Conservation (phyloP, 2,329 filamentous ascomycete species). For the Fusarium sp. region DNA sequence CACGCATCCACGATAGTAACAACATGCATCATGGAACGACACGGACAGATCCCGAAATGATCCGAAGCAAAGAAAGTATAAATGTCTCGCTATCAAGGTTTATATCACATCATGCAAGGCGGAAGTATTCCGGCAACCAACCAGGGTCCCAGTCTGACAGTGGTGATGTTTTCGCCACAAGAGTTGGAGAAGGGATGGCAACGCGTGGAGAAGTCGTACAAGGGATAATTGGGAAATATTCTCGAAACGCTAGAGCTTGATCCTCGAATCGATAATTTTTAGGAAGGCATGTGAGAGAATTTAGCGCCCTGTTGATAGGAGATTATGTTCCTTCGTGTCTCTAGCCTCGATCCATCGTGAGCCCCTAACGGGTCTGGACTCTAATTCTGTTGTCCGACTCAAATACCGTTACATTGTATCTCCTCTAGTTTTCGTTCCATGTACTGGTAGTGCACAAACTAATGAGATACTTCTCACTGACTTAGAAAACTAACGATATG, state of each 20-base stretch:
- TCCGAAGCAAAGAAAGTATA: slow-evolving; percentile 10
- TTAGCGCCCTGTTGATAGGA: neutral
- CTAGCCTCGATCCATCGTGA: neutral
- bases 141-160: neutral
- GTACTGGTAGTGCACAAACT: neutral
- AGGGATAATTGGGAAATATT: slow-evolving; percentile 5
- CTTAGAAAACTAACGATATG: neutral
- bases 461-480: neutral
- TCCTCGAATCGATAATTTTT: neutral
- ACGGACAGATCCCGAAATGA: slow-evolving; percentile 30
- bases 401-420: slow-evolving; percentile 21
- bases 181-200: slow-evolving; percentile 18
- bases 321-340: slow-evolving; percentile 6
- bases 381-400: slow-evolving; percentile 3
- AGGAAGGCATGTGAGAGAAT: neutral
- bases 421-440: slow-evolving; percentile 21
- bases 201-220: slow-evolving; percentile 9
- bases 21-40: slow-evolving; percentile 8
- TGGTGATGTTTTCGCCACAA: slow-evolving; percentile 1
- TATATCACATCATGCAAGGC: neutral
- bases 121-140: slow-evolving; percentile 11
- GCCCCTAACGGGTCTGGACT: slow-evolving; percentile 18
- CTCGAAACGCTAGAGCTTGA: slow-evolving; percentile 13
- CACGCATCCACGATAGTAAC: neutral
- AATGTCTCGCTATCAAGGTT: neutral